Base-by-base conservation (phyloP, 305 asterid species). In the Fraxinus sp. region DNA sequence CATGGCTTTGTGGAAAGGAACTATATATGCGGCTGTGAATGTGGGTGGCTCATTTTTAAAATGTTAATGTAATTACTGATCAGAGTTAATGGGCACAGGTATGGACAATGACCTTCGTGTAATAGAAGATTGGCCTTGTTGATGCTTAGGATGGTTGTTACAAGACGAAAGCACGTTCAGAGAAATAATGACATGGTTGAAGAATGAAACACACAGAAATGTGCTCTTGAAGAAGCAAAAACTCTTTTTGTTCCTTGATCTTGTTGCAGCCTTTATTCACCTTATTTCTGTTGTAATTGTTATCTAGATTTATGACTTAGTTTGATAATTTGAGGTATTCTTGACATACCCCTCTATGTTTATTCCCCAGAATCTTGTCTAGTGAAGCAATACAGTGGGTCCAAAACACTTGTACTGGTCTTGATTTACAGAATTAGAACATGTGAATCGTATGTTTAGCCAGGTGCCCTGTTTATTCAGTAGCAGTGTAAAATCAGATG, bases 391-490 rank as follows among this genome's bases (percentile, higher is more conserved):
- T 26, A 24, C 36, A 28, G 8, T 28, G 8, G 3, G 20, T 11
- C 73, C 73, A 0, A 11, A 11, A 4, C 4, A 68, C 36, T 68
- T 11, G 8, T 68, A 30, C 20, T 4, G 35, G 37, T 28, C 36
- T 28, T 68, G 39, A 68, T 68, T 68, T 68, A 36, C 74, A 28
- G 74, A 68, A 68, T 68, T 68, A 68, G 74, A 68, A 68, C 74
- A 28, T 68, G 74, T 68, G 74, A 68, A 68, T 68, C 30, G 74
- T 68, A 28, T 68, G 9, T 66, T 66, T 7, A 26, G 73, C 14
- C 36, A 22, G 35, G 14, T 28, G 20, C 18, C 20, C n/a, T 68
- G 74, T 68, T 66, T 68, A 68, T 28, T 68, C 39, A 13, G 74
- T 5, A 68, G 36, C 37, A 7, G 35, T 11, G n/a, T 68, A 66